Percentiles rank a stretch among this genome's conserved stretches.
phyloP scores from a whole-genome alignment of 768 basidiomycete genomes.

The Rickenella mellea region DNA sequence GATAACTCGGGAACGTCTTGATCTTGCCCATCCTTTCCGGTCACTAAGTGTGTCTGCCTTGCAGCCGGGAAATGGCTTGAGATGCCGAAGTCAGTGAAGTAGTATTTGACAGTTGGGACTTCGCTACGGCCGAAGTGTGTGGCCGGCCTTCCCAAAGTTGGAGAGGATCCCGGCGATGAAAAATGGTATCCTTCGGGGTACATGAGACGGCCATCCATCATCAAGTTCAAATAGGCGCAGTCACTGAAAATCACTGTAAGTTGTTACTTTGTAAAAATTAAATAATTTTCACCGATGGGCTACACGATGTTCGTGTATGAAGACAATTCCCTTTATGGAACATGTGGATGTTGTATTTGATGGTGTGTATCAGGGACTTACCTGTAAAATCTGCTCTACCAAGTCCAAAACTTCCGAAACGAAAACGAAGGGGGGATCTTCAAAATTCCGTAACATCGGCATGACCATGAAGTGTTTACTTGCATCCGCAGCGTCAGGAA shows the following conservation, averaged over 20 bases:
- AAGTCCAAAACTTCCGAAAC: constrained; percentile 17
- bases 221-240: constrained; percentile 13
- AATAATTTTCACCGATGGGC: constrained; percentile 7
- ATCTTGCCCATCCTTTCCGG: constrained; percentile 9
- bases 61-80: constrained; percentile 1
- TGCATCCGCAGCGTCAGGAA: constrained; percentile 9
- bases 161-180: not conserved
- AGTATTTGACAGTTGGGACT: constrained; percentile 6
- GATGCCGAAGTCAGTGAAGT: constrained; percentile 12
- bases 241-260: constrained; percentile 11
- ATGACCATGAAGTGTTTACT: constrained; percentile 12
- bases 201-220: constrained; percentile 13
- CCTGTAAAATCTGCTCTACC: constrained; percentile 14
- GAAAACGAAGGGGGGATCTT: constrained; percentile 15
- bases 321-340: constrained; percentile 3
- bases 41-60: constrained; percentile 4
- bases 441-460: constrained; percentile 15
- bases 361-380: not conserved
- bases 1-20: constrained; percentile 12
- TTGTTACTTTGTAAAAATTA: not conserved
- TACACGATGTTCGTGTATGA: constrained; percentile 4
- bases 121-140: not conserved
- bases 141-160: not conserved
- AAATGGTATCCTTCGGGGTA: constrained; percentile 13
- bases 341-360: not conserved